Evolutionary conservation across 164 flowering plant genomes (phyloP), one percentile per base, ranked within the genome.

Genomic region (Santalum album): DNA sequence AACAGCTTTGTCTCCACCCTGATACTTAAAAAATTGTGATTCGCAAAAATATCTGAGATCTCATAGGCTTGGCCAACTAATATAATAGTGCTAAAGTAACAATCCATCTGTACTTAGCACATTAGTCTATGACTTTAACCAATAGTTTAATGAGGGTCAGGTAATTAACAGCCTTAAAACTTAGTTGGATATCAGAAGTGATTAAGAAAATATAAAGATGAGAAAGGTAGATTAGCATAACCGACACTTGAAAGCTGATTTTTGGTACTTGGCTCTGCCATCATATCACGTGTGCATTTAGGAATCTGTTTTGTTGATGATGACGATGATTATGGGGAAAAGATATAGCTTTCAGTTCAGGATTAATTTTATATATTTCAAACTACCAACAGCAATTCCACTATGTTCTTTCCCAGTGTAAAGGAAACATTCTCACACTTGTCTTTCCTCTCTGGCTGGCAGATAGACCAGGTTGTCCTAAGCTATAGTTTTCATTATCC

Each of bases 341-440:
- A 56, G 15, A 25, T 26, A 21, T 53, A 60, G 53, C 62, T 61
- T 63, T 60, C 36, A 63, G 65, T 50, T 62, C 19, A 36, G 18
- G 21, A 39, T 42, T 44, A 18, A 54, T 35, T 66, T 56, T 64
- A 43, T 17, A 48, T 51, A 6, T 19, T 32, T 57, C 32, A 42
- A 45, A 62, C 59, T 25, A 38, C 47, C 42, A 25, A 36, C 46
- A 66, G 57, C 62, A 47, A 63, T 46, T 58, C 69, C 67, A 53
- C 58, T 35, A 49, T 59, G 43, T 57, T 52, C 49, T 61, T 56
- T 51, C 34, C 17, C 24, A 45, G 49, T 27, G 23, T 47, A 18
- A 16, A 39, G 18, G 26, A 18, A 25, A 40, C 20, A 54, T 25
- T 22, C 18, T 22, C 26, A 16, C 45, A 36, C 56, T 36, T 38